phyloP scores from a whole-genome alignment of 1,284 basidiomycete genomes.

The Naganishia sp. region DNA sequence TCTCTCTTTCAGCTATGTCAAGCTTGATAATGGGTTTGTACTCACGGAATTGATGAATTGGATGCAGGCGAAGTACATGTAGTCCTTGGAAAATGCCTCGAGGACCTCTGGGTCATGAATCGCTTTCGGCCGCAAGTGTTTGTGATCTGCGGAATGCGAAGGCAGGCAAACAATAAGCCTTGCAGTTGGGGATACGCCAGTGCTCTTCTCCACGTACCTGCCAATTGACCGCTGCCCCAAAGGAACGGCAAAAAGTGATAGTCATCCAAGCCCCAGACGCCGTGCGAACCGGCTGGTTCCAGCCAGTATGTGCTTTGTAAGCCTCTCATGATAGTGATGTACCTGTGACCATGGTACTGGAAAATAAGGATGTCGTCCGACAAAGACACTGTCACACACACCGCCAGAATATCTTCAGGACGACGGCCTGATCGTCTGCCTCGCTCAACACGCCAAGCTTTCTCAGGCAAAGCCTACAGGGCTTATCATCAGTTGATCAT shows the following conservation, averaged over 20 bases:
- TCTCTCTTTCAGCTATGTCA: background rate
- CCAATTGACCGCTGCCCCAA: slow-evolving; percentile 78
- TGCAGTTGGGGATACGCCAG: background rate
- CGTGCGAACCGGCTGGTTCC: slow-evolving; percentile 95
- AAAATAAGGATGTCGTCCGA: background rate
- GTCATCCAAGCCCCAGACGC: slow-evolving; percentile 98
- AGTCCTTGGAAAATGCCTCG: slow-evolving; percentile 87
- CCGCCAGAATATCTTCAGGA: slow-evolving; percentile 89
- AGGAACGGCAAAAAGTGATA: slow-evolving; percentile 93
- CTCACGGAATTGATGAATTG: slow-evolving; percentile 88
- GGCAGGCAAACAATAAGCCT: background rate
- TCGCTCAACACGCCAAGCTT: slow-evolving; percentile 68
- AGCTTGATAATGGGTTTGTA: too few relatives aligned
- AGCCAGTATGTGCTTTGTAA: slow-evolving; percentile 88
- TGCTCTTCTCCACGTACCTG: slow-evolving; percentile 56
- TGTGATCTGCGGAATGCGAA: slow-evolving; percentile 64
- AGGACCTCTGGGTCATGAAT: slow-evolving; percentile 90
- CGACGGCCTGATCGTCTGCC: slow-evolving; percentile 73
- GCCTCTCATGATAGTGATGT: slow-evolving; percentile 83
- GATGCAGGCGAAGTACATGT: slow-evolving; percentile 98
- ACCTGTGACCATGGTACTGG: slow-evolving; percentile 57
- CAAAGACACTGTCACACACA: slow-evolving; percentile 45
- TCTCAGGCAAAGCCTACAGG: slow-evolving; percentile 72
- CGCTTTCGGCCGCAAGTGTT: slow-evolving; percentile 84
- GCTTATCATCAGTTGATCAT: background rate